Conservation (phyloP, 2,329 filamentous ascomycete species). For the Westerdykella aurantiaca region DNA sequence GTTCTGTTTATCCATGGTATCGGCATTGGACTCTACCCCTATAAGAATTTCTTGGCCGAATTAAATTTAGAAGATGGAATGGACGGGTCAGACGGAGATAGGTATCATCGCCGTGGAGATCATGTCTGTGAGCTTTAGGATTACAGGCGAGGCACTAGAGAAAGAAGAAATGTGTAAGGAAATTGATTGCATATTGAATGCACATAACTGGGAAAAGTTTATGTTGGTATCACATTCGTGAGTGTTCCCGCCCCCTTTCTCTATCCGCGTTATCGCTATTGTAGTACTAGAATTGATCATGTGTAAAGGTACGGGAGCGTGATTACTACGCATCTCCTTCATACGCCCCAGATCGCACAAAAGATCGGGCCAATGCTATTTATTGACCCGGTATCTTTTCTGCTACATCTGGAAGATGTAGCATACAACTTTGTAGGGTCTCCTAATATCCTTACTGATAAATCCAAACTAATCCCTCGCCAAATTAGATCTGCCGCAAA, state of each 20-base stretch:
- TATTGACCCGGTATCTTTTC: constrained; percentile 58
- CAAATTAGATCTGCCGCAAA: constrained; percentile 4
- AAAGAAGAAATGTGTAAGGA: constrained; percentile 50
- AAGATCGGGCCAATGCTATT: constrained; percentile 44
- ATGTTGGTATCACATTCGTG: constrained; percentile 51
- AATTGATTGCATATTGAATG: constrained; percentile 49
- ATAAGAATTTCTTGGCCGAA: constrained; percentile 50
- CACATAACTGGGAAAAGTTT: constrained; percentile 52
- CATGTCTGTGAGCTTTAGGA: constrained; percentile 54
- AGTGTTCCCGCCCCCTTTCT: no score
- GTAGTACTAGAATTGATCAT: constrained; percentile 15
- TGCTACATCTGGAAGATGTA: constrained; percentile 60
- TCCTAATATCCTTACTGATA: constrained; percentile 36
- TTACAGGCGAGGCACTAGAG: constrained; percentile 49
- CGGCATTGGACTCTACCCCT: constrained; percentile 58
- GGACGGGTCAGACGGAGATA: constrained; percentile 36
- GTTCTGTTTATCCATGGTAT: constrained; percentile 64
- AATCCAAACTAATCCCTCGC: constrained; percentile 13
- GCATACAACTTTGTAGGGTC: constrained; percentile 56
- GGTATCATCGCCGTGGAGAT: constrained; percentile 60
- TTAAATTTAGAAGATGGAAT: constrained; percentile 33
- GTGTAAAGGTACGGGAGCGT: constrained; percentile 50
- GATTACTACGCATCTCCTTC: constrained; percentile 55
- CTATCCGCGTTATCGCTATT: no score
- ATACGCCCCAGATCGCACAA: constrained; percentile 38